Percentiles rank a stretch among this genome's conserved stretches.
Conservation (phyloP, 2,329 filamentous ascomycete species). For the Pyrenochaeta sp. region DNA sequence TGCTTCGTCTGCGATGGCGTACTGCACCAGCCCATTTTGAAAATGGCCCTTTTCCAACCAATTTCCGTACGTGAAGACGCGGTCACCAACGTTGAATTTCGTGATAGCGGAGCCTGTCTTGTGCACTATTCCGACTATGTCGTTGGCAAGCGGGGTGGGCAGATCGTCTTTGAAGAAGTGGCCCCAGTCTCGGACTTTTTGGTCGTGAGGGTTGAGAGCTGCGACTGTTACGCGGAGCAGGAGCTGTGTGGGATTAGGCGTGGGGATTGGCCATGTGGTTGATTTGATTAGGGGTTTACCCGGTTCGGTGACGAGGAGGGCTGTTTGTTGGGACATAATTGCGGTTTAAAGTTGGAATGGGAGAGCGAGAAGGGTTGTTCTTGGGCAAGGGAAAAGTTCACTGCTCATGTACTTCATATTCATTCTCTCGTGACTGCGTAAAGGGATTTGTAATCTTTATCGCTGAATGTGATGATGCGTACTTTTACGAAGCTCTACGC, state of each 20-base stretch:
- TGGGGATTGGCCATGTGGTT: constrained; percentile 12
- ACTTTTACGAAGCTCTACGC: too few species aligned
- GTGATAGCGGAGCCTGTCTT: constrained; percentile 61
- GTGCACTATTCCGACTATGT: constrained; percentile 59
- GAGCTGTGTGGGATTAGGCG: constrained; percentile 35
- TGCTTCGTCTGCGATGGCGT: constrained; percentile 43
- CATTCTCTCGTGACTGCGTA: too few species aligned
- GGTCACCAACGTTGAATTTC: constrained; percentile 65
- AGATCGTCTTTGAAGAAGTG: constrained; percentile 47
- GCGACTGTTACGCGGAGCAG: constrained; percentile 50
- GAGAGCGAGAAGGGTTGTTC: too few species aligned
- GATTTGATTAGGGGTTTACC: neutral
- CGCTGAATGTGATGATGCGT: too few species aligned
- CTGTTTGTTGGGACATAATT: neutral
- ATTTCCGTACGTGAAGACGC: constrained; percentile 58
- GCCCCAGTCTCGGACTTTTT: constrained; percentile 48
- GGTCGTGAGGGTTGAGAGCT: constrained; percentile 51
- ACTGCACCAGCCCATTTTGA: constrained; percentile 50
- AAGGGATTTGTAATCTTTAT: too few species aligned
- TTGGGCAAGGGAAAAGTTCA: too few species aligned
- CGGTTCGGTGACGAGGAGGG: neutral
- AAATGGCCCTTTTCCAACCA: neutral
- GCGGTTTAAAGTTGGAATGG: neutral
- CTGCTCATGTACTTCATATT: too few species aligned
- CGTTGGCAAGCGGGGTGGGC: constrained; percentile 49